Base-by-base conservation (phyloP, 2,329 filamentous ascomycete species). In the Neurospora sp. region DNA sequence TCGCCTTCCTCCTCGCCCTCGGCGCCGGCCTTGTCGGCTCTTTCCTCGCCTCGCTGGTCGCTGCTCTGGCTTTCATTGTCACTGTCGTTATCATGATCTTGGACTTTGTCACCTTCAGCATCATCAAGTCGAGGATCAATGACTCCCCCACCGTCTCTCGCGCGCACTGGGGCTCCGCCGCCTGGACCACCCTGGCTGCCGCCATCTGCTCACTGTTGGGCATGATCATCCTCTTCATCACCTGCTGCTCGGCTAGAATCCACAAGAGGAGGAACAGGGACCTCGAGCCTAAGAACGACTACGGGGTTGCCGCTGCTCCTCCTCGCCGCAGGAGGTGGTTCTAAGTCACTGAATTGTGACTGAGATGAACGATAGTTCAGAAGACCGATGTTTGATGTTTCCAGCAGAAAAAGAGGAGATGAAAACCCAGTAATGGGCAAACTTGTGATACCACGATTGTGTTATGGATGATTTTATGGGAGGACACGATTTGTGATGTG, bases 111-210 rank as follows among this genome's bases (percentile, higher is more conserved):
- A 76, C 84, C 43, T 88, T 89, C 72, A 81, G 81, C 70, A 81
- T 89, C 67, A 76, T 90, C 74, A 82, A 81, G 76, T 79, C 81
- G 73, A 82, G 86, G 71, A 80, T 89, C 77, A 88, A 88, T 77
- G 76, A 80, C 62, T 77, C 81, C 52, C 17, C 23, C 66, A 76
- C 74, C 66, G 79, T 77, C 71, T 79, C 78, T 72, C 77, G 75
- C 19, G 88, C 88, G 28, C 75, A 77, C 57, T 91, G 83, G 78
- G 83, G 84, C 39, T 75, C 81, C 3, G 88, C 82, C 17, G 83
- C 88, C 57, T 91, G 88, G 88, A 85, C 86, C 10, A 78, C 86
- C 1, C 80, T 91, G 15, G 87, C 80, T 8, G 83, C 85, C 1
- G 86, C 86, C 72, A 80, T 89, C 71, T 82, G 83, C 74, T 80